Evolutionary conservation across 2,329 filamentous ascomycete genomes (phyloP), one percentile per base, ranked within the genome.

Genomic region (Ascochyta clinopodiicola): DNA sequence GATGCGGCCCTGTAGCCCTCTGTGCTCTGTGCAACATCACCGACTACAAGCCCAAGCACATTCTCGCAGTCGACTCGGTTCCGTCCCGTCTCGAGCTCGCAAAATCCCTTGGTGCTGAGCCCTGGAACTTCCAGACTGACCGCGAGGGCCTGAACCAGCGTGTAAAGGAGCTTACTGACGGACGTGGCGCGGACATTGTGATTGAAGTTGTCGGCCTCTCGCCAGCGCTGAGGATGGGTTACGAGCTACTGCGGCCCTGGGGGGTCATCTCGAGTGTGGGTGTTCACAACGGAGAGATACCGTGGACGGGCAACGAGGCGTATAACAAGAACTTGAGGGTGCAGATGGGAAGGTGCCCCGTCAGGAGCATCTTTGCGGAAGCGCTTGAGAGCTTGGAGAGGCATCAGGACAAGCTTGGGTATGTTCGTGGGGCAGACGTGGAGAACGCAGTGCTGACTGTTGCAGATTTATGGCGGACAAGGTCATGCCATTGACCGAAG

Each of bases 141-240:
- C 82, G 82, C 43, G 85, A 87, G 35, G 85, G 82, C 3, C 82
- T 96, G 72, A 78, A 87, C 51, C 81, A 83, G 63, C 84, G 88
- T 48, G 87, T 96, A 48, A 86, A 86, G 69, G 88, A 90, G 63
- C 84, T 88, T 43, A 95, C 91, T 0, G 82, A 89, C 15, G 92
- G 92, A 7, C 82, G 93, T 35, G 93, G 93, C 6, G 92, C 92
- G 13, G 93, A 97, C 76, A 86, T 91, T 17, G 87, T 95, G 2
- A 87, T 96, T 42, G 80, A 82, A 61, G 77, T 79, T 4, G 80
- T 82, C 4, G 81, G 80, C 6, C 70, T 81, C 46, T 77, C 76
- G 35, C 77, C 80, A 31, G 80, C 80, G 10, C 72, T 81, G 56
- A 72, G 78, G 57, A 73, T 82, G 67, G 76, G 76, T 3, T 82